These are phyloP conservation scores for Magnolia changhungtana DNA, from an alignment of 164 flowering plant species.

Conservation along the genomic window DNA sequence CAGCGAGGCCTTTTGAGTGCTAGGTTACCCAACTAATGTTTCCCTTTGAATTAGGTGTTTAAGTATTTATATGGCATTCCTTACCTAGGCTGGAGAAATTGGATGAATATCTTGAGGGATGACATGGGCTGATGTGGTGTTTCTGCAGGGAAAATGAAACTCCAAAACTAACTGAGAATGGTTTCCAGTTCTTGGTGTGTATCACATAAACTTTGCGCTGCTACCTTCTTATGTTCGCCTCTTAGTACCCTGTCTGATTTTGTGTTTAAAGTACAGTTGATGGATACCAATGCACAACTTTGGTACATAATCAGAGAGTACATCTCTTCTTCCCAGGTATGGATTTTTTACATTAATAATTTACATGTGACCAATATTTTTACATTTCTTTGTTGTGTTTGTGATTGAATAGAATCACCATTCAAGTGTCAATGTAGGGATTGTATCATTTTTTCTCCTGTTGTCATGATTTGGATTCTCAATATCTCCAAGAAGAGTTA, in stretches of 20 bases:
- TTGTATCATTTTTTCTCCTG: neutral
- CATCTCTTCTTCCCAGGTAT: constrained; percentile 86
- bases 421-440: neutral
- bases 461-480: too few relatives aligned
- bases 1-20: constrained; percentile 83
- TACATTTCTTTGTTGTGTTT: neutral
- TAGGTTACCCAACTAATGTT: constrained; percentile 38
- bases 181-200: constrained; percentile 92
- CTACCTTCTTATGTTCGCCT: constrained; percentile 8
- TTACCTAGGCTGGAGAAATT: neutral
- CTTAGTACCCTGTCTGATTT: constrained; percentile 4
- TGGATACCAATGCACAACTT: constrained; percentile 97
- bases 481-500: too few relatives aligned
- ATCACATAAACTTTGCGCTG: constrained; percentile 3
- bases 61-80: neutral
- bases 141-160: constrained; percentile 72
- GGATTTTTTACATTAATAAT: neutral
- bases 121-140: neutral
- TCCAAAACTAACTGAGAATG: constrained; percentile 77
- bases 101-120: neutral
- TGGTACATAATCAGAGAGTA: constrained; percentile 98
- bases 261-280: constrained; percentile 47
- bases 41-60: constrained; percentile 9
- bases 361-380: neutral
- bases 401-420: neutral